Percentiles rank a stretch among this genome's conserved stretches.
Conservation (phyloP, 1,139 yeast species). For the Sugiyamaella grinbergsii region DNA sequence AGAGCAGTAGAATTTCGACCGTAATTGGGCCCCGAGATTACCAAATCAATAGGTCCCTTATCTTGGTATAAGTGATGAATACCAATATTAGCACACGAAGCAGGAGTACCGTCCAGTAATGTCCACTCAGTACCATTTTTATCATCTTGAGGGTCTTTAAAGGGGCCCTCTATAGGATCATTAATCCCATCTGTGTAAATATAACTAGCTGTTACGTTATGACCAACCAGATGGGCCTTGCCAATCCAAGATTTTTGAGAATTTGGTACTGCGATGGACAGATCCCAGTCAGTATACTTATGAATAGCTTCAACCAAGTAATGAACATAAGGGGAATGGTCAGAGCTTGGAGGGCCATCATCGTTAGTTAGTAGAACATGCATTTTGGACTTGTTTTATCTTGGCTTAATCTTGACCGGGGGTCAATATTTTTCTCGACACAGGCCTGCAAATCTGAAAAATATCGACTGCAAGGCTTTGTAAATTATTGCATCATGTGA, state of each 20-base stretch:
- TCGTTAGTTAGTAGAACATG: conserved; percentile 68
- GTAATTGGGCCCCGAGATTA: conserved; percentile 91
- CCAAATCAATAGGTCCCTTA: conserved; percentile 73
- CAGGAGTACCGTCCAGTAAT: conserved; percentile 89
- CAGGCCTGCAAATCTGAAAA: too few relatives aligned
- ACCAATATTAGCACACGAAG: conserved; percentile 92
- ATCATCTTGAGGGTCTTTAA: conserved; percentile 29
- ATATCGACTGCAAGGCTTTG: too few relatives aligned
- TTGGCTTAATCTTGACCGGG: background rate
- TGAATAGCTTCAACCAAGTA: conserved; percentile 72
- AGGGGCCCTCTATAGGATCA: conserved; percentile 68
- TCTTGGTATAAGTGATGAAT: conserved; percentile 65
- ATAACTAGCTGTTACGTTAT: conserved; percentile 66
- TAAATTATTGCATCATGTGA: too few relatives aligned
- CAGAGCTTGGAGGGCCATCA: conserved; percentile 88
- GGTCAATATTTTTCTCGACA: too few relatives aligned
- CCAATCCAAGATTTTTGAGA: conserved; percentile 86
- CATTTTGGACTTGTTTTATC: conserved; percentile 20
- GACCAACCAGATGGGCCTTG: conserved; percentile 93
- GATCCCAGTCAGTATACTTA: conserved; percentile 73
- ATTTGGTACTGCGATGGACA: conserved; percentile 78
- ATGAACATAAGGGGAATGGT: conserved; percentile 83
- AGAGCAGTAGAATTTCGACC: conserved; percentile 93
- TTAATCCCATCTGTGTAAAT: conserved; percentile 44
- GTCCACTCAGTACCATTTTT: conserved; percentile 67